Base-by-base conservation (phyloP, 805 yeast genomes). In the Teunomyces funiuensis region DNA sequence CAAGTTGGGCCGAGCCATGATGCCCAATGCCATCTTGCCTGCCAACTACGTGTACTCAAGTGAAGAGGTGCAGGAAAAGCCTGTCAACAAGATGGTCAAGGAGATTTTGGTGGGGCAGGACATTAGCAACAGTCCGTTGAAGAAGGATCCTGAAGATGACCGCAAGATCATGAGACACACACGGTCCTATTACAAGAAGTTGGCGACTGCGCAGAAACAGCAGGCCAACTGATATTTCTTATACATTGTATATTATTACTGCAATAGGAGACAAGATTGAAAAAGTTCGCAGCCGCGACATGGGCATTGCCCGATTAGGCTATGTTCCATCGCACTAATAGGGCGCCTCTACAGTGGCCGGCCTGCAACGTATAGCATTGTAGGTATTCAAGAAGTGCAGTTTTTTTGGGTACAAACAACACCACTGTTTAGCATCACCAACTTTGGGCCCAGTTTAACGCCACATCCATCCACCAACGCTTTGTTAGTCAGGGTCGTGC, bases 1-100 rank as follows among this genome's bases (percentile, higher is more conserved):
- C 41, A 71, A 73, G 45, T 56, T 81, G 41, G 87, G 85, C 1
- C 65, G 87, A 46, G 60, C 81, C 4, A 78, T 80, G 82, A 71
- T 81, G 59, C 84, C 84, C 18, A 69, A 70, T 44, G 68, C 74
- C 11, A 63, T 70, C 15, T 55, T 70, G 30, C 70, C 75, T 1
- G 48, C 61, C 7, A 64, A 60, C 39, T 66, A 63, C 46, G 52
- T 69, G 13, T 69, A 70, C 45, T 55, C 52, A 26, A 40, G 23
- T 11, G 36, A 27, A 9, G 43, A 39, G 15, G 46, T 19, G n/a
- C 36, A 26, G n/a, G 28, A 23, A 14, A 37, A 43, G 10, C 53
- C 58, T 7, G 46, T 53, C n/a, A 57, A 53, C 40, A 58, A 60
- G 40, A 62, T 67, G 66, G 58, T 65, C 11, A 58, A 65, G 30